A percentile compares a stretch with the other conserved stretches of the same genome.
Conservation (phyloP, 768 basidiomycete genomes). For the Termitomyces eurrhizus region DNA sequence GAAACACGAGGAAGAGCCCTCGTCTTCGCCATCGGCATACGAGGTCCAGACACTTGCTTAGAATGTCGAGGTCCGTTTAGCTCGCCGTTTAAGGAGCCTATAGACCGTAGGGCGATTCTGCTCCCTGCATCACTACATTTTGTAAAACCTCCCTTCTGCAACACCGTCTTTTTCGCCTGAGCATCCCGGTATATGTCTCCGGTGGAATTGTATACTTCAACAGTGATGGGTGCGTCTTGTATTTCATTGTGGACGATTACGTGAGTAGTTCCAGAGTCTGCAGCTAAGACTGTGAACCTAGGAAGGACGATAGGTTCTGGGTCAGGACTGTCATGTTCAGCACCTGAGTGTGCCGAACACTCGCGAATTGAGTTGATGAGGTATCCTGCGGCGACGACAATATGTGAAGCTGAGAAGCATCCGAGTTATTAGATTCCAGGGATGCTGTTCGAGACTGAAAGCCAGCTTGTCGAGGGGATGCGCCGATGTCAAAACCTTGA, state of each 20-base stretch:
- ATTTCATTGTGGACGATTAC: slow-evolving; percentile 60
- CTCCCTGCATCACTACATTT: slow-evolving; percentile 61
- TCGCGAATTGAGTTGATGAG: slow-evolving; percentile 20
- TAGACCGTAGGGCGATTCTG: slow-evolving; percentile 48
- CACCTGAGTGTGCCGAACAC: slow-evolving; percentile 12
- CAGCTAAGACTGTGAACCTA: slow-evolving; percentile 63
- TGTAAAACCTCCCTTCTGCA: slow-evolving; percentile 56
- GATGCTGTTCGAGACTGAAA: slow-evolving; percentile 44
- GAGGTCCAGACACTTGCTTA: slow-evolving; percentile 23
- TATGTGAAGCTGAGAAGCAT: slow-evolving; percentile 20
- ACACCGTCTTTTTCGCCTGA: slow-evolving; percentile 61
- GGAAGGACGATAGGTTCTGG: slow-evolving; percentile 59
- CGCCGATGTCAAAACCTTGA: slow-evolving; percentile 65
- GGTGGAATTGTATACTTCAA: slow-evolving; percentile 61
- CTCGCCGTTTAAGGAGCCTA: slow-evolving; percentile 23
- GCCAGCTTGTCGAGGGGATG: slow-evolving; percentile 24
- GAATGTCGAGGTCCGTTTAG: slow-evolving; percentile 22
- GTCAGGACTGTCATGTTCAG: slow-evolving; percentile 26
- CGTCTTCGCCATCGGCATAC: slow-evolving; percentile 32
- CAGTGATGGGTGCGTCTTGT: slow-evolving; percentile 34
- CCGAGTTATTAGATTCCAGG: slow-evolving; percentile 44
- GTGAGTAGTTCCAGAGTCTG: slow-evolving; percentile 57
- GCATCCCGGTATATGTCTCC: slow-evolving; percentile 53
- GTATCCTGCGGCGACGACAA: slow-evolving; percentile 18
- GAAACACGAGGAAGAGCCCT: slow-evolving; percentile 24